Percentiles rank a stretch among this genome's conserved stretches.
phyloP scores from a whole-genome alignment of 192 early-diverging fungal genomes.

The Backusella mclennaniae region DNA sequence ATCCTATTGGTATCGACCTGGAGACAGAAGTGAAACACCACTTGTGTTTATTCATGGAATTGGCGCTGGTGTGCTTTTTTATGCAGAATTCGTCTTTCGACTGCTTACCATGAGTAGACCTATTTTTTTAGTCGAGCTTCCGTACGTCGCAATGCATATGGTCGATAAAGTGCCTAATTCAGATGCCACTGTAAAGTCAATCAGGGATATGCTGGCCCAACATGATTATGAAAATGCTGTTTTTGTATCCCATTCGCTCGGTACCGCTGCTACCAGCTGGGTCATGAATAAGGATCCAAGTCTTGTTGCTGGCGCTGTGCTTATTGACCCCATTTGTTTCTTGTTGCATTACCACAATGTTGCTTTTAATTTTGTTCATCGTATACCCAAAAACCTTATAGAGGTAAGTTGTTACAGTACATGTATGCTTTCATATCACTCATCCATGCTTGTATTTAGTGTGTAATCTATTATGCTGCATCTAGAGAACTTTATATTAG shows the following conservation, averaged over 20 bases:
- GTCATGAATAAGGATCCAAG: constrained; percentile 52
- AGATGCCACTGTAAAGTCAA: constrained; percentile 51
- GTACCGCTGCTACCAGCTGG: constrained; percentile 62
- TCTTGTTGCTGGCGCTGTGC: constrained; percentile 47
- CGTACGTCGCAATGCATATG: constrained; percentile 66
- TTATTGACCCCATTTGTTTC: constrained; percentile 71
- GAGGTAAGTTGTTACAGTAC: constrained; percentile 19
- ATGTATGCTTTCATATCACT: background rate
- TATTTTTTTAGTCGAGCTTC: constrained; percentile 56
- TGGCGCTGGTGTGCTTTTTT: constrained; percentile 57
- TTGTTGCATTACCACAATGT: constrained; percentile 59
- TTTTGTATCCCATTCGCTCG: constrained; percentile 67
- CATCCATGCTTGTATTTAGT: constrained; percentile 26
- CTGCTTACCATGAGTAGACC: constrained; percentile 45
- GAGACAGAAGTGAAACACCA: constrained; percentile 36
- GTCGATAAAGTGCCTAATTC: constrained; percentile 53
- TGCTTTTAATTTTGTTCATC: constrained; percentile 59
- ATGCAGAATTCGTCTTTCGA: constrained; percentile 49
- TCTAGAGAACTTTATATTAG: constrained; percentile 63
- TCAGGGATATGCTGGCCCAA: constrained; percentile 51
- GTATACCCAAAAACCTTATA: constrained; percentile 37
- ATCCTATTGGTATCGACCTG: background rate
- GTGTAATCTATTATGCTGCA: constrained; percentile 57
- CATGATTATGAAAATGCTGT: constrained; percentile 53
- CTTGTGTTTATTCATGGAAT: constrained; percentile 72